A percentile compares a stretch with the other conserved stretches of the same genome.
Evolutionary conservation across 352 stramenopile genomes (phyloP).

Genomic region (Phytophthora pluvialis): DNA sequence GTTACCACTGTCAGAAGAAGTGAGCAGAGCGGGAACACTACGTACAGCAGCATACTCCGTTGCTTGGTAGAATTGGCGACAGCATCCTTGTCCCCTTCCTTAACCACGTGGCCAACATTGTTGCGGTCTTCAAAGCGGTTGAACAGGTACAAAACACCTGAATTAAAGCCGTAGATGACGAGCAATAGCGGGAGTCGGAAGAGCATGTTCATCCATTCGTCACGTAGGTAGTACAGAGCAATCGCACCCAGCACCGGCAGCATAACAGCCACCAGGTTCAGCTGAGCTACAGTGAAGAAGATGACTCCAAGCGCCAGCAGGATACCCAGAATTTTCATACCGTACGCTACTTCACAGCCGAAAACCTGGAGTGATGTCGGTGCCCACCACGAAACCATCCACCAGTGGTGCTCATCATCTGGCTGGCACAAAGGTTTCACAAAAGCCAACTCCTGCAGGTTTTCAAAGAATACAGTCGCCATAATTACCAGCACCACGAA

Average conservation of each 20-base stretch:
- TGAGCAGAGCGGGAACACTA: constrained; percentile 69
- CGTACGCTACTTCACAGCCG: constrained; percentile 75
- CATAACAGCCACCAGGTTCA: constrained; percentile 67
- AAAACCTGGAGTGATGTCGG: constrained; percentile 65
- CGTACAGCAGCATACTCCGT: constrained; percentile 53
- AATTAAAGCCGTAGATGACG: constrained; percentile 81
- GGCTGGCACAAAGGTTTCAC: constrained; percentile 64
- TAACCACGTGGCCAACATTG: constrained; percentile 23
- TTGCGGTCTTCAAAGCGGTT: constrained; percentile 43
- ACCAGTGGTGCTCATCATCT: constrained; percentile 52
- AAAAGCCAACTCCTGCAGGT: constrained; percentile 61
- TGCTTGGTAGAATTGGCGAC: constrained; percentile 37
- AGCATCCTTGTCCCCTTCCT: constrained; percentile 28
- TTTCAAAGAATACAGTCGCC: constrained; percentile 81
- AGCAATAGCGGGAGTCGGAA: constrained; percentile 69
- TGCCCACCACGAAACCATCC: constrained; percentile 65
- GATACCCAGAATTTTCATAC: constrained; percentile 61
- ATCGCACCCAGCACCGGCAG: constrained; percentile 51
- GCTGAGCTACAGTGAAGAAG: constrained; percentile 69
- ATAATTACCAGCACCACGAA: constrained; percentile 78
- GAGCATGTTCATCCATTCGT: constrained; percentile 86
- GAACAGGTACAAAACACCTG: constrained; percentile 56
- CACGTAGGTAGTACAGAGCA: constrained; percentile 68
- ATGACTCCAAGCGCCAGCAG: constrained; percentile 48
- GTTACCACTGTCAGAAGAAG: constrained; percentile 63